These are phyloP conservation scores for Entomortierella lignicola DNA, from an alignment of 192 early-diverging fungal species.

Conservation along the genomic window DNA sequence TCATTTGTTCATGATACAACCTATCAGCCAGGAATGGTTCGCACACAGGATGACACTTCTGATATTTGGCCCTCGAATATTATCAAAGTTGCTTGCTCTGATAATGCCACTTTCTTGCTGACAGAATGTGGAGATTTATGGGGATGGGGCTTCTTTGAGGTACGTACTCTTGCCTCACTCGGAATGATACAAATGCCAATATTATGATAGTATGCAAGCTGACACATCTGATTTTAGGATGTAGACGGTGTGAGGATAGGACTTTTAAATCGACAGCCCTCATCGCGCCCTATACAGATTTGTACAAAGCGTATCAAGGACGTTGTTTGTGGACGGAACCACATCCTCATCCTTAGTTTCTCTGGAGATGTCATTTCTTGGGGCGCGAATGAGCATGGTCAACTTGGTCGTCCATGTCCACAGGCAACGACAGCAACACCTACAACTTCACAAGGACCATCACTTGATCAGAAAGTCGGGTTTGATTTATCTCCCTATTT, in stretches of 20 bases:
- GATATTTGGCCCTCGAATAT: conserved; percentile 1
- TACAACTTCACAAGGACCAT: too few relatives aligned
- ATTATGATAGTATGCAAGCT: background rate
- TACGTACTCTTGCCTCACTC: background rate
- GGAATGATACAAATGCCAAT: background rate
- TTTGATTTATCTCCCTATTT: conserved; percentile 30
- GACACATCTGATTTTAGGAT: conserved; percentile 10
- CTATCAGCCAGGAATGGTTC: conserved; percentile 24
- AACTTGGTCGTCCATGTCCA: conserved; percentile 16
- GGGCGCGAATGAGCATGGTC: conserved; percentile 28
- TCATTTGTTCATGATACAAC: conserved; percentile 25
- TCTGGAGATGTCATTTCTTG: conserved; percentile 40
- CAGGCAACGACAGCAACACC: too few relatives aligned
- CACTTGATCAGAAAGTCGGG: background rate
- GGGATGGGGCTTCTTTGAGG: conserved; percentile 45
- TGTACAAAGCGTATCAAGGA: conserved; percentile 21
- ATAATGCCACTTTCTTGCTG: conserved; percentile 32
- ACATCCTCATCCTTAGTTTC: conserved; percentile 26
- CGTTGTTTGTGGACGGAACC: conserved; percentile 37
- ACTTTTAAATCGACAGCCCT: conserved; percentile 1
- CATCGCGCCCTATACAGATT: conserved; percentile 23
- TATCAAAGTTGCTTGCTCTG: conserved; percentile 27
- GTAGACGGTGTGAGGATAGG: conserved; percentile 3
- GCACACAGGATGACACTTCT: conserved; percentile 1
- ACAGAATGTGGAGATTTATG: conserved; percentile 37